phyloP scores from a whole-genome alignment of 768 basidiomycete species.

The Macrolepiota dolichaula region DNA sequence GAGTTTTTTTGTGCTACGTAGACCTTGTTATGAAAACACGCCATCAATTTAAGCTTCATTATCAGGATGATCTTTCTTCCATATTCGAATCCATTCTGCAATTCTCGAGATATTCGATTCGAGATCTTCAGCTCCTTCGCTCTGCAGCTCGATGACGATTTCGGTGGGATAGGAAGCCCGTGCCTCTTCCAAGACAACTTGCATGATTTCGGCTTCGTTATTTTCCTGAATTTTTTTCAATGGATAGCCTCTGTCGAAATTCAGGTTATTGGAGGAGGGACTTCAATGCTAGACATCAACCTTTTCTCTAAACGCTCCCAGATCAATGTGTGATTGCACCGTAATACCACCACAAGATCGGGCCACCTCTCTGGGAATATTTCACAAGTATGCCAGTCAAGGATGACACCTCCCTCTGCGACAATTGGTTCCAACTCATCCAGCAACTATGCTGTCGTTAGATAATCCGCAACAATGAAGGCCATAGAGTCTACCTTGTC shows the following conservation, averaged over 20 bases:
- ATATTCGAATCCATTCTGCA: conserved; percentile 81
- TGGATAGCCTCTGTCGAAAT: conserved; percentile 63
- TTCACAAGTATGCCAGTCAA: conserved; percentile 96
- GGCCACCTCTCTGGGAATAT: conserved; percentile 95
- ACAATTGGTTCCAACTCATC: conserved; percentile 82
- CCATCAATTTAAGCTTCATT: neutral
- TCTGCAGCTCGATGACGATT: conserved; percentile 82
- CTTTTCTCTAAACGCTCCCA: conserved; percentile 92
- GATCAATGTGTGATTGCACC: conserved; percentile 81
- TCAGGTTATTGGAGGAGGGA: conserved; percentile 4
- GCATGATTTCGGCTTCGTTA: conserved; percentile 98
- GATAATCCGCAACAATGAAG: conserved; percentile 4
- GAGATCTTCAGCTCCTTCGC: conserved; percentile 74
- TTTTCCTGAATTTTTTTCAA: conserved; percentile 97
- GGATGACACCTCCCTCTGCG: conserved; percentile 70
- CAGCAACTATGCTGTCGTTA: conserved; percentile 53
- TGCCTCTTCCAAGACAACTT: conserved; percentile 87
- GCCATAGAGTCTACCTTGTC: conserved; percentile 69
- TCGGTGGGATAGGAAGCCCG: conserved; percentile 79
- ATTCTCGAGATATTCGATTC: conserved; percentile 86
- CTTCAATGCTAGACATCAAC: conserved; percentile 38
- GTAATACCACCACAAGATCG: conserved; percentile 90
- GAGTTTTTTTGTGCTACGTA: neutral
- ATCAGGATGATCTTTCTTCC: conserved; percentile 44
- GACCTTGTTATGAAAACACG: neutral